These are phyloP conservation scores for Diplodia corticola DNA, from an alignment of 2,329 filamentous ascomycete genomes.

Conservation along the genomic window DNA sequence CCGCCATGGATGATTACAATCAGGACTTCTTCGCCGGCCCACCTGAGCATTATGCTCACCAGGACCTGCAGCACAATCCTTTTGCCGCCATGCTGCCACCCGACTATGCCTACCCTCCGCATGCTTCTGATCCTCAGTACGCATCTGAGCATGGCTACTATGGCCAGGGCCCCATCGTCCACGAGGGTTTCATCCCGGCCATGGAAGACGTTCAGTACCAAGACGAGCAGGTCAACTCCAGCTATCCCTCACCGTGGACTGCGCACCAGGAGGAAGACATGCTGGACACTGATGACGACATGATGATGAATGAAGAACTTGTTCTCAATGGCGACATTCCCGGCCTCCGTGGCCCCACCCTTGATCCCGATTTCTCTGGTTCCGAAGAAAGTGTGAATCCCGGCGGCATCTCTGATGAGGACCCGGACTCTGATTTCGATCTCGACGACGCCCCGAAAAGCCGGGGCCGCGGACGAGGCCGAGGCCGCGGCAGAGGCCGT, in stretches of 20 bases:
- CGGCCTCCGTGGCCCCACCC: conserved; percentile 34
- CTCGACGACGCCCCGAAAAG: neutral
- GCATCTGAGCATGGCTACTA: conserved; percentile 16
- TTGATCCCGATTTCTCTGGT: conserved; percentile 40
- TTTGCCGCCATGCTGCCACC: conserved; percentile 21
- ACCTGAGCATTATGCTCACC: conserved; percentile 2
- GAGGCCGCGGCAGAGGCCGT: conserved; percentile 6
- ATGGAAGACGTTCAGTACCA: conserved; percentile 29
- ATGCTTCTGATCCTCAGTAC: neutral
- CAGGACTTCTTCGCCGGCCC: conserved; percentile 8
- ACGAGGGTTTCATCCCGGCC: conserved; percentile 44
- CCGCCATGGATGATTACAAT: conserved; percentile 2
- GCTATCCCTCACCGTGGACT: neutral
- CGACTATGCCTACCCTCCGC: neutral
- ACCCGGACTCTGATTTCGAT: conserved; percentile 19
- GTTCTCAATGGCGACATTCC: conserved; percentile 27
- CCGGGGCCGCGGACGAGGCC: conserved; percentile 21
- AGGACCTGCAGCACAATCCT: conserved; percentile 21
- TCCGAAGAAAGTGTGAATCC: conserved; percentile 32
- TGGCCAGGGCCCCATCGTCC: conserved; percentile 33
- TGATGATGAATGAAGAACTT: conserved; percentile 27
- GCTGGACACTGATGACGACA: conserved; percentile 32
- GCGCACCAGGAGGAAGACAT: conserved; percentile 7
- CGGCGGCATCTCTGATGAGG: conserved; percentile 13
- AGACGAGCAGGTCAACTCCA: conserved; percentile 24